Evolutionary conservation across 805 yeast species (phyloP), one percentile per base, ranked within the genome.

Genomic region (Metschnikowia drakensbergensis): DNA sequence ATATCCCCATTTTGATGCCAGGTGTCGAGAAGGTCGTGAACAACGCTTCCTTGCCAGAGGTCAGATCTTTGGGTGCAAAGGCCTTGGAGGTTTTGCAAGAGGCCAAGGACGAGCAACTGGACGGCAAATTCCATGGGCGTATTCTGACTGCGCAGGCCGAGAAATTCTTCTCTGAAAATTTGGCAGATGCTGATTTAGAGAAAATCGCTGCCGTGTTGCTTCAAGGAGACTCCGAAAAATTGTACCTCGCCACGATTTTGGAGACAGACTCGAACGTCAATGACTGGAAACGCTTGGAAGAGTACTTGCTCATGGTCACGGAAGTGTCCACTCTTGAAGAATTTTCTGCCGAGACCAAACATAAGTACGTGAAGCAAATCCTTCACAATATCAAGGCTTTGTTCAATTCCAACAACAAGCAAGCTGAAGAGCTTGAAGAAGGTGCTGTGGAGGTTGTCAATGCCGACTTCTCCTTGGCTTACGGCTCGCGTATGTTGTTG

Each of bases 401-500:
- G 63, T 80, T 76, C 77, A 73, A 77, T 54, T 62, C 64, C 10
- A 62, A 63, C 31, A 76, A 76, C 40, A 76, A 70, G 30, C 49
- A 49, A 22, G 79, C 82, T 23, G 80, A 75, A 45, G 84, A 79
- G 37, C 80, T 81, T 51, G 79, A 75, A 22, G 87, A 83, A 35
- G 97, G 89, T 39, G 97, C 96, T 51, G 72, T 90, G 53, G 96
- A 86, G 64, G 86, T 94, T 62, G 97, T 91, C 55, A 90, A 94
- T 67, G 85, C 97, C 32, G 94, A 88, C 63, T 92, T 92, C 69
- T 94, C 98, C 0, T 75, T 92, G 57, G 99, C 99, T 34, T 94
- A 94, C 65, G 99, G 99, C 71, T 88, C 97, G 27, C 83, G 97
- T 72, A 92, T 92, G 97, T 79, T 94, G 59, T 76, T 92, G 59